Evolutionary conservation across 1,139 yeast species (phyloP).

Genomic region (Saccharomyces uvarum): DNA sequence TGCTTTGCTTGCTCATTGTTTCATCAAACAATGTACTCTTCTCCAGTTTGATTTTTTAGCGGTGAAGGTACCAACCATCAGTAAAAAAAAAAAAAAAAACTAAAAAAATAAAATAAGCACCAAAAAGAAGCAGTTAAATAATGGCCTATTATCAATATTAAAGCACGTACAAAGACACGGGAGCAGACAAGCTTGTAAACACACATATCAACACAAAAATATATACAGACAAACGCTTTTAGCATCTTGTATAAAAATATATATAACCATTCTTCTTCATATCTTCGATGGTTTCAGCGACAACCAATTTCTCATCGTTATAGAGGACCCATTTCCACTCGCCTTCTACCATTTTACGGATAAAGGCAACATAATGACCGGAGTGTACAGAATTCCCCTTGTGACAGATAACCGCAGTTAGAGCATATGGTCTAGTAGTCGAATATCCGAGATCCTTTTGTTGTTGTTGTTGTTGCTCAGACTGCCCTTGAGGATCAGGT

Average conservation of each 20-base stretch:
- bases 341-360: constrained; percentile 40
- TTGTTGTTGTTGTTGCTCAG: not conserved
- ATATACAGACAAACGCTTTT: not conserved
- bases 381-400: constrained; percentile 92
- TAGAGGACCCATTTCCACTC: constrained; percentile 68
- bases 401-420: constrained; percentile 79
- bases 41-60: not conserved
- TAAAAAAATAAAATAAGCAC: not conserved
- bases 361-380: constrained; percentile 89
- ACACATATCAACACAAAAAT: not conserved
- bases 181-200: not conserved
- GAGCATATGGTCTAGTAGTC: constrained; percentile 38
- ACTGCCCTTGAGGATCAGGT: constrained; percentile 8
- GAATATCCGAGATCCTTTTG: constrained; percentile 28
- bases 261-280: constrained; percentile 58
- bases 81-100: not conserved
- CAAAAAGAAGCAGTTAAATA: not conserved
- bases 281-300: constrained; percentile 50
- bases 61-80: not conserved
- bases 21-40: not conserved
- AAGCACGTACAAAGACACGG: not conserved
- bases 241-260: constrained; percentile 32
- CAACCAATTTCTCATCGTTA: constrained; percentile 89
- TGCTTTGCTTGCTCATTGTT: not conserved
- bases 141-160: not conserved